These are phyloP conservation scores for Capronia epimyces DNA, from an alignment of 2,329 filamentous ascomycete species.

Conservation along the genomic window DNA sequence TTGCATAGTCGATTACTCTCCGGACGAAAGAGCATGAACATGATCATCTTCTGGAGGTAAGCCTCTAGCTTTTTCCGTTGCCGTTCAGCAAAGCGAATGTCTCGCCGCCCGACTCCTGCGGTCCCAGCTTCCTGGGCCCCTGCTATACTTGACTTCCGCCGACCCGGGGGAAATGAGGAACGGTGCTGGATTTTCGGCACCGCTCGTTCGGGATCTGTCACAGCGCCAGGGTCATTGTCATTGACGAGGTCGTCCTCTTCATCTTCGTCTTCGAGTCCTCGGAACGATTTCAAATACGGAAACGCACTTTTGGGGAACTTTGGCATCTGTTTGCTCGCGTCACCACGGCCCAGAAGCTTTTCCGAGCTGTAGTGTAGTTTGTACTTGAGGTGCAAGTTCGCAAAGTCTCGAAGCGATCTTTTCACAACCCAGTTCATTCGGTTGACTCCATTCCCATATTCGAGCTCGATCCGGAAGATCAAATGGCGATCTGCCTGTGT, in stretches of 20 bases:
- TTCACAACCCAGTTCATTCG: conserved; percentile 95
- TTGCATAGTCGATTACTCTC: conserved; percentile 95
- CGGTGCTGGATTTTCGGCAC: conserved; percentile 49
- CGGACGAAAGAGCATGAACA: conserved; percentile 92
- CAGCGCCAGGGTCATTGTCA: conserved; percentile 56
- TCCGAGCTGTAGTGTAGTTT: conserved; percentile 80
- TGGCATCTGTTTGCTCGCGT: conserved; percentile 74
- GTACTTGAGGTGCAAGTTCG: conserved; percentile 89
- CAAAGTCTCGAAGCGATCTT: conserved; percentile 80
- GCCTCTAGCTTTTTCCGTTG: conserved; percentile 73
- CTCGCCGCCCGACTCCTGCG: conserved; percentile 38
- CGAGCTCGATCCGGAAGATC: conserved; percentile 83
- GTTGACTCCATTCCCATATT: conserved; percentile 92
- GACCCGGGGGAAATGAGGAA: conserved; percentile 52
- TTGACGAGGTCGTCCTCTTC: conserved; percentile 49
- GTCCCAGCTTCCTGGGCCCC: conserved; percentile 38
- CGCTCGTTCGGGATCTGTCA: conserved; percentile 61
- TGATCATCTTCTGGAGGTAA: conserved; percentile 89
- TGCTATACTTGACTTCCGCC: conserved; percentile 53
- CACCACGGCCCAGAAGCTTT: conserved; percentile 64
- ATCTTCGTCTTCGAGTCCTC: conserved; percentile 73
- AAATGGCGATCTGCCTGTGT: conserved; percentile 60
- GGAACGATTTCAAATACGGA: conserved; percentile 77
- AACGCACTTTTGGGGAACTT: conserved; percentile 86
- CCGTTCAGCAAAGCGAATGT: conserved; percentile 38